Base-by-base conservation (phyloP, 257 asterid species). In the Solanum sejunctum region DNA sequence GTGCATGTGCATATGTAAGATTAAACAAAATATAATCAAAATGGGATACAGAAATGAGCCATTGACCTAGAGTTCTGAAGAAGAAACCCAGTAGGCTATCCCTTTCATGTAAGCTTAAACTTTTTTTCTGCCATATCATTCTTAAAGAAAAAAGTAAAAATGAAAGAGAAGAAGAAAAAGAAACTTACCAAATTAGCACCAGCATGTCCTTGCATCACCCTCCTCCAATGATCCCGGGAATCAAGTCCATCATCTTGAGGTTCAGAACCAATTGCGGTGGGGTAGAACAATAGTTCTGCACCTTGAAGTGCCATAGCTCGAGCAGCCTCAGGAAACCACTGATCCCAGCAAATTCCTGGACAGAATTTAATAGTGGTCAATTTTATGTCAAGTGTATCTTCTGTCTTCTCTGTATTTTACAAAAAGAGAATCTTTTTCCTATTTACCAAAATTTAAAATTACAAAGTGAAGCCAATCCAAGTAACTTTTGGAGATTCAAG, bases 311-410 rank as follows among this genome's bases (percentile, higher is more conserved):
- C 99, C 98, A 96, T 92, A 79, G 97, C 99, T 84, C 99, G 92
- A 71, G 99, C 98, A 61, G 96, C 98, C 93, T 96, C 99, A 1
- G 99, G 99, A 91, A 97, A 97, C 99, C 99, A 97, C 88, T 95
- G 97, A 87, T 97, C 99, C 98, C 98, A 97, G 92, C 99, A 95
- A 90, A 95, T 97, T 54, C 92, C 99, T 97, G 87, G 78, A 86
- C 26, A 56, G 60, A 80, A 51, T 51, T 16, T 51, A 51, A 10
- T 10, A 77, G 26, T 5, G 52, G 82, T 78, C 82, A 78, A 52
- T 77, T 49, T 21, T 26, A 10, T 26, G 26, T 28, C 47, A 15
- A 52, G 15, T 9, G 26, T 78, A 26, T 26, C 11, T 13, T 52
- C 82, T 16, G 64, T 52, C 49, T 26, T 78, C 17, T 51, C 63